phyloP scores from a whole-genome alignment of 2,329 filamentous ascomycete species.

The Trichoderma arundinaceum region DNA sequence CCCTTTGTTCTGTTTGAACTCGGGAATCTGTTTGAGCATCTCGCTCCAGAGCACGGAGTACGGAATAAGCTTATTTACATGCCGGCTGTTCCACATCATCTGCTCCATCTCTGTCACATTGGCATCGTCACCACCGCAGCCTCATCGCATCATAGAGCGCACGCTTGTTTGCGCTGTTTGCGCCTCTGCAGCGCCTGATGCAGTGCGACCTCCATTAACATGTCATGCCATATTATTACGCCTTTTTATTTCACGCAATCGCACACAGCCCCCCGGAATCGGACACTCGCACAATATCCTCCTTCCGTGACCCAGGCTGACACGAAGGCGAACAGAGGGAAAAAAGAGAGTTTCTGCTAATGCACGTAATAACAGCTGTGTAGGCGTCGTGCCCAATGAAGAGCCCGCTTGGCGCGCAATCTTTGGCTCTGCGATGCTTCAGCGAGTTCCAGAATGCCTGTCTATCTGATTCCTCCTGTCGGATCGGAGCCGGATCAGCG shows the following conservation, averaged over 20 bases:
- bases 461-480: neutral
- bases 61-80: neutral
- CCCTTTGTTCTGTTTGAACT: no score
- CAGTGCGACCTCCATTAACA: conserved; percentile 12
- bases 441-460: no score
- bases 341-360: conserved; percentile 20
- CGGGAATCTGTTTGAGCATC: no score
- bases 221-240: neutral
- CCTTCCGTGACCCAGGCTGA: neutral
- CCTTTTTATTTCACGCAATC: neutral
- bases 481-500: neutral
- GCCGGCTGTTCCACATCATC: neutral
- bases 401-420: neutral
- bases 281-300: neutral
- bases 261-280: neutral
- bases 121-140: no score
- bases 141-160: neutral
- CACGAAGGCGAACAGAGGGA: no score
- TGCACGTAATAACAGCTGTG: neutral
- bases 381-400: conserved; percentile 6
- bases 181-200: conserved; percentile 17
- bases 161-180: neutral
- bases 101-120: neutral
- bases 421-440: neutral
- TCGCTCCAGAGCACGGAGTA: no score